Percentiles rank a stretch among this genome's conserved stretches.
These are phyloP conservation scores for Vitis rotundifolia DNA, from an alignment of 164 flowering plant genomes.

Conservation along the genomic window DNA sequence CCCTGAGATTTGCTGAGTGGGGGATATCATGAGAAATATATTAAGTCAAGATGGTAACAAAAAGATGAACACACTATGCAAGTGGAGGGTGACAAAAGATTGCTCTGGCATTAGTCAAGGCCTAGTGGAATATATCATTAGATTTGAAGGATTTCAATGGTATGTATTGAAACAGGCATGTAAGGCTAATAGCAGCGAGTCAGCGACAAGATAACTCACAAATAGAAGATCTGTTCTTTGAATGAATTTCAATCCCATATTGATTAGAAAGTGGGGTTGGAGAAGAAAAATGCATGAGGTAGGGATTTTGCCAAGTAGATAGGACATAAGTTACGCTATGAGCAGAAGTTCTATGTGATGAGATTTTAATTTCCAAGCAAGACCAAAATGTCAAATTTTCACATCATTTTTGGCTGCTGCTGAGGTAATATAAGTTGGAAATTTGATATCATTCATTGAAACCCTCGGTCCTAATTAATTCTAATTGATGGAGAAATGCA, in stretches of 20 bases:
- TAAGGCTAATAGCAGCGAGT: not conserved
- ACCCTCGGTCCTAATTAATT: too few relatives aligned
- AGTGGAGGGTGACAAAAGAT: constrained; percentile 25
- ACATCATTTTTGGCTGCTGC: too few relatives aligned
- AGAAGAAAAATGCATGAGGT: not conserved
- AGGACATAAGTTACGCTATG: not conserved
- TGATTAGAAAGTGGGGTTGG: not conserved
- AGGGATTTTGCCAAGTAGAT: not conserved
- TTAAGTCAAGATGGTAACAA: constrained; percentile 8
- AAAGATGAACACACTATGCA: constrained; percentile 16
- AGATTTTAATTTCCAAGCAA: too few relatives aligned
- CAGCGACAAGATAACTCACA: not conserved
- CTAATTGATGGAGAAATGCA: too few relatives aligned
- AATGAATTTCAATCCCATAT: not conserved
- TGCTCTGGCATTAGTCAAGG: constrained; percentile 11
- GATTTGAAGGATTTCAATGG: constrained; percentile 1
- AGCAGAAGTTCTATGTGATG: not conserved
- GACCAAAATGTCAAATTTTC: too few relatives aligned
- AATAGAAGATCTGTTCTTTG: too few relatives aligned
- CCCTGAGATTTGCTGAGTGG: not conserved
- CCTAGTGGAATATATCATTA: constrained; percentile 18
- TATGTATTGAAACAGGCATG: not conserved
- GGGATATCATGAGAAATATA: constrained; percentile 8
- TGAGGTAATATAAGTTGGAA: too few relatives aligned
- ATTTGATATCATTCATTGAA: too few relatives aligned